Base-by-base conservation (phyloP, 192 early-diverging fungal genomes). In the Backusella sp. region DNA sequence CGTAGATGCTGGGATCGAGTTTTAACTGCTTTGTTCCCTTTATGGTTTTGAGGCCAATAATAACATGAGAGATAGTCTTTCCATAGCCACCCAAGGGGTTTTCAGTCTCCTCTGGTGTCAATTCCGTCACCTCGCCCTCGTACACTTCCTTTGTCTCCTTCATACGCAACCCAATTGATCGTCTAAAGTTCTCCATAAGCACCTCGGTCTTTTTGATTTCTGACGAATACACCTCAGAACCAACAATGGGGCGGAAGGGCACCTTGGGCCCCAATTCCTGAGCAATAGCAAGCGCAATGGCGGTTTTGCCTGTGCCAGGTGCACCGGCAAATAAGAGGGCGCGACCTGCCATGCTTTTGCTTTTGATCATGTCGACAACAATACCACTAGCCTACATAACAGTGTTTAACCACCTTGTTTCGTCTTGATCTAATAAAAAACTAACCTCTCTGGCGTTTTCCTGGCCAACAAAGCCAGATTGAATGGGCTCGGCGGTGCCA, bases 121-220 rank as follows among this genome's bases (percentile, higher is more conserved):
- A 85, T 77, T 99, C 97, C 0, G 96, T 98, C 28, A 99, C 96
- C 83, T 99, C 98, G 70, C 98, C 98, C 83, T 99, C 98, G 77
- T 99, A 99, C 0, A 99, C 98, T 84, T 99, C 97, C 84, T 98
- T 99, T 30, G 95, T 96, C 76, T 99, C 98, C 84, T 98, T 98
- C 83, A 98, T 96, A 37, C 97, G 90, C 67, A 99, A 84, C 28
- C 95, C 94, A 81, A 99, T 99, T 39, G 98, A 94, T 68, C 97
- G 86, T 56, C 98, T 90, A 85, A 99, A 98, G 89, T 96, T 98
- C 76, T 98, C 96, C 98, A 99, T 99, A 35, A 99, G 87, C n/a
- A 99, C 96, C 80, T 98, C 98, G 0, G 98, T 98, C 87, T 99
- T 99, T 81, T 99, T 99, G 68, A 99, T 94, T 83, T 99, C 98